Evolutionary conservation across 1,284 basidiomycete species (phyloP).

Genomic region (Taiwanofungus camphoratus): DNA sequence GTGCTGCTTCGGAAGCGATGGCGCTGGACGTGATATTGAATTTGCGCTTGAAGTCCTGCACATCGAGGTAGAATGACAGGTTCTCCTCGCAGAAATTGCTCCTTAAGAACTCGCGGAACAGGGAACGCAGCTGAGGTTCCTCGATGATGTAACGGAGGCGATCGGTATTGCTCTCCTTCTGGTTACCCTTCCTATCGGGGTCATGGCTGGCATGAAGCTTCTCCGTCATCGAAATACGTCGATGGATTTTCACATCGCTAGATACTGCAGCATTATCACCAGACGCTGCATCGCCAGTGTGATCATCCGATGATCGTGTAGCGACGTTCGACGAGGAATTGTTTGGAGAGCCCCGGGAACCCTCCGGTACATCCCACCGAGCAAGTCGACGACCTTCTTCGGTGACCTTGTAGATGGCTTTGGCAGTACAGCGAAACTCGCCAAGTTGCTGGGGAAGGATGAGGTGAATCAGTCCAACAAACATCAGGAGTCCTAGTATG

Average conservation of each 20-base stretch:
- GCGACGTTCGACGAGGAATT: constrained; percentile 59
- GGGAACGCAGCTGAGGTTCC: constrained; percentile 81
- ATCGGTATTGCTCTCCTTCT: constrained; percentile 87
- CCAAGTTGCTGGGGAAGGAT: constrained; percentile 63
- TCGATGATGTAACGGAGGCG: constrained; percentile 90
- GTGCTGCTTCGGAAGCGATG: constrained; percentile 49
- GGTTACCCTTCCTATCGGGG: constrained; percentile 41
- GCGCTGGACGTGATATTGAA: constrained; percentile 95
- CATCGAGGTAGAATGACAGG: constrained; percentile 94
- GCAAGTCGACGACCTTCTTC: constrained; percentile 85
- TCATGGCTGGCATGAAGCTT: constrained; percentile 60
- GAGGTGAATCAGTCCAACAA: constrained; percentile 3
- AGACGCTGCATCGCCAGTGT: constrained; percentile 35
- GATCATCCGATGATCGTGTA: constrained; percentile 37
- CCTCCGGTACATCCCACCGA: constrained; percentile 63
- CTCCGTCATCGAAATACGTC: constrained; percentile 75
- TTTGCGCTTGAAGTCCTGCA: constrained; percentile 93
- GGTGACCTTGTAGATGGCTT: constrained; percentile 91
- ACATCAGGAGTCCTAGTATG: constrained; percentile 3
- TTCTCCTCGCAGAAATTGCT: constrained; percentile 99
- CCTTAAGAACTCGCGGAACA: constrained; percentile 94
- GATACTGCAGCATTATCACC: constrained; percentile 30
- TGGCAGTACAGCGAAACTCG: constrained; percentile 93
- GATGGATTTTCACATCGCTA: constrained; percentile 64
- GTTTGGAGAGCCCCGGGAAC: constrained; percentile 50